Conservation (phyloP, 2,329 filamentous ascomycete genomes). For the Myriangium duriaei region DNA sequence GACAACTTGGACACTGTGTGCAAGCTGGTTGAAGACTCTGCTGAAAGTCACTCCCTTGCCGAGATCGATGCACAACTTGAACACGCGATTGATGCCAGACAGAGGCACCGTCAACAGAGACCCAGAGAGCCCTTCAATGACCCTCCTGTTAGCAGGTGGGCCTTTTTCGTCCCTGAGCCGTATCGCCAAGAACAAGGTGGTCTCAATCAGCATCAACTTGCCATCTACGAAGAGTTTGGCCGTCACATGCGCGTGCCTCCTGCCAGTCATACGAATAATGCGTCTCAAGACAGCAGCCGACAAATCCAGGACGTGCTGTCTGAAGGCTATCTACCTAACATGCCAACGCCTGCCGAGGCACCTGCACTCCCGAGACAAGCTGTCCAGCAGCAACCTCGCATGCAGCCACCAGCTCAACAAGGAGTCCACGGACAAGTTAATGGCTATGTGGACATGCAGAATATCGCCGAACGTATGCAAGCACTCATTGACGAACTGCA, state of each 20-base stretch:
- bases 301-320: constrained; percentile 51
- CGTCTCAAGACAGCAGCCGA: constrained; percentile 46
- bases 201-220: constrained; percentile 81
- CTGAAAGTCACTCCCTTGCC: constrained; percentile 80
- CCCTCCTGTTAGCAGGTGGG: constrained; percentile 71
- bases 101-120: constrained; percentile 59
- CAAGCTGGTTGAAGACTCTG: constrained; percentile 86
- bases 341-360: constrained; percentile 50
- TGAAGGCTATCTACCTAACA: constrained; percentile 49
- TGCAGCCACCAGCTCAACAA: constrained; percentile 22
- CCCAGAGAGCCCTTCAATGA: constrained; percentile 80
- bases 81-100: constrained; percentile 62
- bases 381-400: constrained; percentile 33
- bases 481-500: constrained; percentile 45
- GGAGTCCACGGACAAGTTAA: constrained; percentile 40
- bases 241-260: constrained; percentile 56
- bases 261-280: constrained; percentile 39
- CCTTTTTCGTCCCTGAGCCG: constrained; percentile 83
- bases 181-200: constrained; percentile 76
- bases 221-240: constrained; percentile 93
- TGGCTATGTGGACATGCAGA: constrained; percentile 46
- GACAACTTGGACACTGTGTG: constrained; percentile 92
- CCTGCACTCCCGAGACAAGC: constrained; percentile 48
- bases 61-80: constrained; percentile 95
- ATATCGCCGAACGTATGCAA: constrained; percentile 41